Evolutionary conservation across 495 filamentous ascomycete species (phyloP).

Genomic region (Aspergillus kassunensis): DNA sequence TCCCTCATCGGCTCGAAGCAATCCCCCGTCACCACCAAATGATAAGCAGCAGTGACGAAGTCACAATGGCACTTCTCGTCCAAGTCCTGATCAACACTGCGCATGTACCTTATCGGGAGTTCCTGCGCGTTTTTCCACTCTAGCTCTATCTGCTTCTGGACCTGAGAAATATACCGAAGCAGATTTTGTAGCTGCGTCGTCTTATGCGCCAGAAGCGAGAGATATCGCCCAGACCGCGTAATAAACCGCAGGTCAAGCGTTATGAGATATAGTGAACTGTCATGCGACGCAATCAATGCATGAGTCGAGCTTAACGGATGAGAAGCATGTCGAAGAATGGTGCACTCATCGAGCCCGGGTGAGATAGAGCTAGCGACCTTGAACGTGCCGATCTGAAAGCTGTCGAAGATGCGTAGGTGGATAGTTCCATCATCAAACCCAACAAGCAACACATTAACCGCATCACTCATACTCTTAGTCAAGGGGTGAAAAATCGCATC

Average conservation of each 20-base stretch:
- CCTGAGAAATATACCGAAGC: constrained; percentile 74
- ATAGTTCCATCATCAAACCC: constrained; percentile 76
- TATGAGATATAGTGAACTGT: constrained; percentile 52
- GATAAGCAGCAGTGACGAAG: constrained; percentile 75
- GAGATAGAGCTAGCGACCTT: constrained; percentile 28
- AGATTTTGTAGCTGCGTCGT: constrained; percentile 83
- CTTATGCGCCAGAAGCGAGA: constrained; percentile 80
- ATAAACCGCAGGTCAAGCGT: constrained; percentile 83
- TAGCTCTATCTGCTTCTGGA: constrained; percentile 65
- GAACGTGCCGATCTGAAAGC: constrained; percentile 76
- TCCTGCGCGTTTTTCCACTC: constrained; percentile 84
- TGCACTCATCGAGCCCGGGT: constrained; percentile 15
- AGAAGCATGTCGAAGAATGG: constrained; percentile 56
- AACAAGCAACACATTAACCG: constrained; percentile 77
- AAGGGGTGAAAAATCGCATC: constrained; percentile 67
- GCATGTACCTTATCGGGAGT: constrained; percentile 70
- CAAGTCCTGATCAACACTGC: constrained; percentile 64
- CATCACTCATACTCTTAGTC: constrained; percentile 57
- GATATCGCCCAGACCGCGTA: constrained; percentile 68
- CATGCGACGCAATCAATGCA: constrained; percentile 53
- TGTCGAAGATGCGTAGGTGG: constrained; percentile 84
- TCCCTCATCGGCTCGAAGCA: constrained; percentile 73
- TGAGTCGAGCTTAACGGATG: constrained; percentile 75
- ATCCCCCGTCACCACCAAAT: constrained; percentile 80
- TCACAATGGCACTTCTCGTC: constrained; percentile 55